Conservation (phyloP, 345 rosid genomes). For the Gossypium stocksii region DNA sequence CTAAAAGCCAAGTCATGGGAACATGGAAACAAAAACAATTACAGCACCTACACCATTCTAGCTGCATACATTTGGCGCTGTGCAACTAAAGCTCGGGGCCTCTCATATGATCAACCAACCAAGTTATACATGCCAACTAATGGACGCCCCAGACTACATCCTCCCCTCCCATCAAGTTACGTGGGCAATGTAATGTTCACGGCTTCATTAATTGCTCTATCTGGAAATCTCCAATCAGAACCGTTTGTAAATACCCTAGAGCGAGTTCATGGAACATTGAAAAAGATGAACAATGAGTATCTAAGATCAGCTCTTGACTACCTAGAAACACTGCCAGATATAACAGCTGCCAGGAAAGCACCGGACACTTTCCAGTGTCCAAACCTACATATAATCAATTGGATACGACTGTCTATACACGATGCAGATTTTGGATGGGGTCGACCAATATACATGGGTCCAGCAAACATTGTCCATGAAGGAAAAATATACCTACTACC, state of each 20-base stretch:
- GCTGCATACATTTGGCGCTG: constrained; percentile 34
- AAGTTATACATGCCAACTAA: constrained; percentile 20
- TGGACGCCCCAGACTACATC: constrained; percentile 41
- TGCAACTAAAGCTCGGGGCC: constrained; percentile 23
- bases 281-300: constrained; percentile 33
- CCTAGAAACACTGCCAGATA: constrained; percentile 23
- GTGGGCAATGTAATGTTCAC: constrained; percentile 39
- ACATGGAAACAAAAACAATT: background rate
- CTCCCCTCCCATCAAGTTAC: constrained; percentile 37
- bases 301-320: constrained; percentile 43
- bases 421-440: constrained; percentile 63
- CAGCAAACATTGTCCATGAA: constrained; percentile 36
- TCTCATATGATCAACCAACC: constrained; percentile 19
- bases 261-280: constrained; percentile 17
- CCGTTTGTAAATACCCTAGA: constrained; percentile 25
- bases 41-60: constrained; percentile 18
- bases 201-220: constrained; percentile 11
- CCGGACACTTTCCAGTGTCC: constrained; percentile 47
- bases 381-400: constrained; percentile 49
- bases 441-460: constrained; percentile 43
- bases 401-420: constrained; percentile 38
- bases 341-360: constrained; percentile 22
- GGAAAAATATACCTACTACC: constrained; percentile 39
- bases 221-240: constrained; percentile 26
- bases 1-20: constrained; percentile 18